Percentiles rank a stretch among this genome's conserved stretches.
Conservation (phyloP, 257 asterid species). For the Orobanche coerulescens region DNA sequence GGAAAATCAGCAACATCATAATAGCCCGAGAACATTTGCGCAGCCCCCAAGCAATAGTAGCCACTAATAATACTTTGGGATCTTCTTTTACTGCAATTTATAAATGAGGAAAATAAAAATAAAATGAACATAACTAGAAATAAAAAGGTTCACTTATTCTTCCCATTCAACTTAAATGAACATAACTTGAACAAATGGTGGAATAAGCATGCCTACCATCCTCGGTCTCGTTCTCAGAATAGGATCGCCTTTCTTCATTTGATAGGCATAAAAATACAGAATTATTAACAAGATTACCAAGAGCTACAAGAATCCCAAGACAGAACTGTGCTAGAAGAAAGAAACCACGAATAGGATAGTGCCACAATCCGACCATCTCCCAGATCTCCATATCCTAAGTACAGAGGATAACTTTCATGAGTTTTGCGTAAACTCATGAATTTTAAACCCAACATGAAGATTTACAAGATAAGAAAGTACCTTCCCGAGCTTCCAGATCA, state of each 20-base stretch:
- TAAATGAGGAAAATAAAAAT: neutral
- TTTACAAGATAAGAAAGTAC: slow-evolving; percentile 36
- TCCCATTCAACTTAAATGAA: neutral
- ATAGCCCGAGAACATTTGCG: slow-evolving; percentile 94
- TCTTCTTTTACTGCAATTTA: slow-evolving; percentile 75
- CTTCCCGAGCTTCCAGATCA: slow-evolving; percentile 84
- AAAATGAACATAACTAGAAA: slow-evolving; percentile 3
- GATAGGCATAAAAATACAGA: slow-evolving; percentile 76
- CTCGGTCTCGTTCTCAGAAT: slow-evolving; percentile 45
- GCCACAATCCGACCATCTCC: slow-evolving; percentile 99
- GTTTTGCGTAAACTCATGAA: slow-evolving; percentile 16
- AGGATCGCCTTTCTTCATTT: slow-evolving; percentile 59
- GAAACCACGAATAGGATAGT: slow-evolving; percentile 95
- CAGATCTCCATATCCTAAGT: slow-evolving; percentile 91
- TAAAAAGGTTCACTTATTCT: neutral
- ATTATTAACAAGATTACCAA: slow-evolving; percentile 91
- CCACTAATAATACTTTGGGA: slow-evolving; percentile 81
- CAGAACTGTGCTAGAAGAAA: slow-evolving; percentile 91
- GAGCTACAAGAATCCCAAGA: slow-evolving; percentile 96
- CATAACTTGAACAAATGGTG: neutral
- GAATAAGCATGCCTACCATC: slow-evolving; percentile 51
- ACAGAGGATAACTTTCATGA: slow-evolving; percentile 22
- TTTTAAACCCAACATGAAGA: slow-evolving; percentile 19
- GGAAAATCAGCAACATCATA: slow-evolving; percentile 78
- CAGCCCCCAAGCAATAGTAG: slow-evolving; percentile 97